Evolutionary conservation across 2,329 filamentous ascomycete genomes (phyloP).

Genomic region (Beauveria scarabaeidicola): DNA sequence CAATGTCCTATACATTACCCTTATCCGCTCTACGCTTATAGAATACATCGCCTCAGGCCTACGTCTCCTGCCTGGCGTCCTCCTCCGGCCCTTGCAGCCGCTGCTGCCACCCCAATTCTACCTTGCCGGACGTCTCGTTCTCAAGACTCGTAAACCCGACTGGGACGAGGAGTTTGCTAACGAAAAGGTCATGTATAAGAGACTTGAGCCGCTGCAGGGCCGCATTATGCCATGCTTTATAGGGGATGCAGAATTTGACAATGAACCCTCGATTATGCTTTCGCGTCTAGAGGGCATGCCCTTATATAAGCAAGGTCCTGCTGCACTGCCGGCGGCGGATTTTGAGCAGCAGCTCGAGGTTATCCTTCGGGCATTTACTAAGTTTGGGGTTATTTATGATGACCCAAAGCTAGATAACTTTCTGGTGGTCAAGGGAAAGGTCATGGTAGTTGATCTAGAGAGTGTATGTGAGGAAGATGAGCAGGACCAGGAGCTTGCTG

Average conservation of each 20-base stretch:
- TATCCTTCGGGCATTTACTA: neutral
- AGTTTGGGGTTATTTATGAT: neutral
- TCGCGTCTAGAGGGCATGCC: neutral
- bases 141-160: neutral
- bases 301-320: neutral
- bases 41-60: neutral
- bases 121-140: neutral
- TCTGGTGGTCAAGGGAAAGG: neutral
- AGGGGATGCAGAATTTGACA: neutral
- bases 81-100: neutral
- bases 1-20: neutral
- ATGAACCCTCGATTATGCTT: neutral
- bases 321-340: neutral
- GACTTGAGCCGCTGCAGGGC: neutral
- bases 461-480: neutral
- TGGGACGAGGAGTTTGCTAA: neutral
- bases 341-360: neutral
- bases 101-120: neutral
- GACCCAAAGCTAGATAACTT: neutral
- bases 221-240: neutral
- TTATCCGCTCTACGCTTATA: neutral
- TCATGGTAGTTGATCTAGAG: neutral
- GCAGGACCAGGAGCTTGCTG: neutral
- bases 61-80: neutral
- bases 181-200: neutral